A percentile compares a stretch with the other conserved stretches of the same genome.
Evolutionary conservation across 2,329 filamentous ascomycete genomes (phyloP).

Genomic region (Alternaria dauci): DNA sequence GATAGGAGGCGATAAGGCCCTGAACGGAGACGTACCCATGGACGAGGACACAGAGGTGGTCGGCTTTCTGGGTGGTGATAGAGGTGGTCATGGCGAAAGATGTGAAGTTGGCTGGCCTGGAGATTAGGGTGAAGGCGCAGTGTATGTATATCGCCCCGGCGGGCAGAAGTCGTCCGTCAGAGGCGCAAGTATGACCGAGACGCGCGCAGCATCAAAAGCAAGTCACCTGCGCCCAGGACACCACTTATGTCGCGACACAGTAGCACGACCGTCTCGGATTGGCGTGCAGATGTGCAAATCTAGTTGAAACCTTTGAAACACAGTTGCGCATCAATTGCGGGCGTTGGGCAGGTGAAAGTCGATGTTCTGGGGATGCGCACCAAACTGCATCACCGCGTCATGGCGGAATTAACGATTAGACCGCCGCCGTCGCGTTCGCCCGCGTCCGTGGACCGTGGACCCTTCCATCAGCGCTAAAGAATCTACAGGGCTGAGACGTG

Average conservation of each 20-base stretch:
- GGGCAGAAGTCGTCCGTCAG: slow-evolving; percentile 32
- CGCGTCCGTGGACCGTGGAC: slow-evolving; percentile 16
- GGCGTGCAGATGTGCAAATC: not conserved
- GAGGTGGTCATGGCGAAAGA: slow-evolving; percentile 27
- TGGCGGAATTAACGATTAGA: slow-evolving; percentile 20
- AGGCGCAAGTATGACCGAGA: slow-evolving; percentile 18
- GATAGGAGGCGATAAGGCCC: slow-evolving; percentile 8
- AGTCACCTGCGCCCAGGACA: slow-evolving; percentile 1
- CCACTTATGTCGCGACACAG: not conserved
- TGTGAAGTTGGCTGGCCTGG: not conserved
- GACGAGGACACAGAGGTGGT: slow-evolving; percentile 79
- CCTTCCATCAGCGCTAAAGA: slow-evolving; percentile 17
- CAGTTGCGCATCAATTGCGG: not conserved
- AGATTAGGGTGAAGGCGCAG: slow-evolving; percentile 17
- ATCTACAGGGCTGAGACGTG: slow-evolving; percentile 12
- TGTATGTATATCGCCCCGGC: slow-evolving; percentile 22
- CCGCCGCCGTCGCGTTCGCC: slow-evolving; percentile 13
- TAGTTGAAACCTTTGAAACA: too few relatives aligned
- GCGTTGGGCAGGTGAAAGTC: not conserved
- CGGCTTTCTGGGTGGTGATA: slow-evolving; percentile 47
- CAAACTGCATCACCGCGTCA: slow-evolving; percentile 19
- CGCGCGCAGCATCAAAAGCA: slow-evolving; percentile 13
- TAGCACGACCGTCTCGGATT: not conserved
- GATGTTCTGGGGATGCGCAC: not conserved
- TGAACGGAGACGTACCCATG: slow-evolving; percentile 67